Conservation (phyloP, 2,329 filamentous ascomycete species). For the Sporothrix protearum region DNA sequence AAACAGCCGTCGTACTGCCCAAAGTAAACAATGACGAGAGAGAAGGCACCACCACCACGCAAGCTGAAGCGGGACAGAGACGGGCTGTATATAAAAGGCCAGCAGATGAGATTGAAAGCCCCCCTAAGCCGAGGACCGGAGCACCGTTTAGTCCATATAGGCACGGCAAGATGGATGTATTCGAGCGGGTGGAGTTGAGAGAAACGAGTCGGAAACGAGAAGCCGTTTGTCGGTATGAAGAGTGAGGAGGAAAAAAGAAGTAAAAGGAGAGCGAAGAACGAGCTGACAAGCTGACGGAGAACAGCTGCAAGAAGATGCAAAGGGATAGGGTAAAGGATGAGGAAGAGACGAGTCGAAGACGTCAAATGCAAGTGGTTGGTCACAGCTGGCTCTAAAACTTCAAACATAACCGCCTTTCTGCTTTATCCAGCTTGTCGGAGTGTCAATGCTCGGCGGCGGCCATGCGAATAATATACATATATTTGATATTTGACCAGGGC, state of each 20-base stretch:
- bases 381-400: background rate
- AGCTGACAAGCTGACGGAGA: background rate
- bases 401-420: slow-evolving; percentile 5
- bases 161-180: background rate
- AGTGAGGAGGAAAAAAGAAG: background rate
- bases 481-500: background rate
- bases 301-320: background rate
- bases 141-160: slow-evolving; percentile 12
- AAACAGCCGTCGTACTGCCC: background rate
- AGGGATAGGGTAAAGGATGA: background rate
- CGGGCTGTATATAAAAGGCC: background rate
- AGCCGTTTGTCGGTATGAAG: background rate
- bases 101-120: slow-evolving; percentile 3
- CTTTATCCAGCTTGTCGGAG: slow-evolving; percentile 5
- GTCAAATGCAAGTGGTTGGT: background rate
- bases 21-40: background rate
- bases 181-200: background rate
- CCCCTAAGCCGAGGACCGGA: slow-evolving; percentile 15
- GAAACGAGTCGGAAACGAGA: background rate
- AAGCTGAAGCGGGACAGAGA: background rate
- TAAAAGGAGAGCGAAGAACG: background rate
- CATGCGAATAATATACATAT: slow-evolving; percentile 6
- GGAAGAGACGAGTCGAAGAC: background rate
- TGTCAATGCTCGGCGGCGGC: background rate
- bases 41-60: background rate